A percentile compares a stretch with the other conserved stretches of the same genome.
phyloP scores from a whole-genome alignment of 2,329 filamentous ascomycete genomes.

The Fusarium pilosicola region DNA sequence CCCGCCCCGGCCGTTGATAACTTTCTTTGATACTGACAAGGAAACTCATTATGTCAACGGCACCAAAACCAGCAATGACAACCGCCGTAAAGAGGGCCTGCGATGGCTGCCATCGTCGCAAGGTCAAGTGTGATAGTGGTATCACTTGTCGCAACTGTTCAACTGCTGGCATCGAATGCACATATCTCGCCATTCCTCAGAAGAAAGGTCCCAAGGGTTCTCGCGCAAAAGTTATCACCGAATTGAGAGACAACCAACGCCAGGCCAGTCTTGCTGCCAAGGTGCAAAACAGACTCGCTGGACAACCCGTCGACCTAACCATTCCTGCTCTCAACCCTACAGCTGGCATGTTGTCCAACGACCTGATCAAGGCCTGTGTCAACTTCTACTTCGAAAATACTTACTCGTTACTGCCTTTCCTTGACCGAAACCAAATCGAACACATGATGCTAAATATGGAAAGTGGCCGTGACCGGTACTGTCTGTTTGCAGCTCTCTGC shows the following conservation, averaged over 20 bases:
- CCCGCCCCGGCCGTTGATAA: conserved; percentile 7
- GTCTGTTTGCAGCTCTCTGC: conserved; percentile 70
- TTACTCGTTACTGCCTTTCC: conserved; percentile 71
- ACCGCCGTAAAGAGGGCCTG: conserved; percentile 71
- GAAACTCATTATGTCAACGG: not conserved
- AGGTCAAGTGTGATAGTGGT: conserved; percentile 78
- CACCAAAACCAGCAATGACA: conserved; percentile 46
- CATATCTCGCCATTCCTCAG: conserved; percentile 78
- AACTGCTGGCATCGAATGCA: conserved; percentile 73
- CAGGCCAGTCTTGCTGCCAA: conserved; percentile 71
- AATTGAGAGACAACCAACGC: conserved; percentile 74
- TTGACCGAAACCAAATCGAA: conserved; percentile 68
- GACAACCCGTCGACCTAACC: conserved; percentile 58
- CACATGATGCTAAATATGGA: conserved; percentile 70
- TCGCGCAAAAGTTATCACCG: conserved; percentile 79
- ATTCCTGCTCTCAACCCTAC: conserved; percentile 63
- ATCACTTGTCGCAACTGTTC: conserved; percentile 78
- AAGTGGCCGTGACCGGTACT: conserved; percentile 70
- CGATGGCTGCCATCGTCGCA: conserved; percentile 78
- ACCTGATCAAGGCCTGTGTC: conserved; percentile 73
- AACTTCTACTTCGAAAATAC: conserved; percentile 76
- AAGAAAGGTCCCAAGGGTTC: conserved; percentile 82
- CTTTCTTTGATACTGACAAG: not conserved
- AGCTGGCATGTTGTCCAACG: conserved; percentile 67
- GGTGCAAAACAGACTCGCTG: conserved; percentile 68